phyloP scores from a whole-genome alignment of 257 asterid genomes.

The Gentiana macrophylla region DNA sequence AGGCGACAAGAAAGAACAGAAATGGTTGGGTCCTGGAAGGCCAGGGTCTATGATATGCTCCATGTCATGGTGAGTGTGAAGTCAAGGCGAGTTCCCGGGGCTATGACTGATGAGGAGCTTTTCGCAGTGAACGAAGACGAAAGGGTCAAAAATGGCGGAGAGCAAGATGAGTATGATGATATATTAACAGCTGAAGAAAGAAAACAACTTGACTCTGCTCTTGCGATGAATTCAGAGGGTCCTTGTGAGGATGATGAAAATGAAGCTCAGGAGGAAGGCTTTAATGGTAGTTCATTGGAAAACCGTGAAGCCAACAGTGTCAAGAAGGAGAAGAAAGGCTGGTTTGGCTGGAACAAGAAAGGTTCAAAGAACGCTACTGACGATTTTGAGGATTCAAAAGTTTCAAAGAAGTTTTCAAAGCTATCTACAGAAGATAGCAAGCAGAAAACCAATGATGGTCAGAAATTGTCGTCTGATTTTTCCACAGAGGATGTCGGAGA shows the following conservation, averaged over 20 bases:
- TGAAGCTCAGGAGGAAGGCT: conserved; percentile 58
- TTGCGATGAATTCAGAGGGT: conserved; percentile 52
- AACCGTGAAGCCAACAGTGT: conserved; percentile 68
- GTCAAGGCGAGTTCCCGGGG: conserved; percentile 99
- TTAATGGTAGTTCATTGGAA: conserved; percentile 55
- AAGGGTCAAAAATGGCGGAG: conserved; percentile 45
- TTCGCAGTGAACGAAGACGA: conserved; percentile 80
- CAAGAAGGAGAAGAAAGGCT: conserved; percentile 75
- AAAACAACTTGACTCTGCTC: conserved; percentile 89
- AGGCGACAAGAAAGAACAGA: conserved; percentile 95
- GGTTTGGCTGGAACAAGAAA: conserved; percentile 93
- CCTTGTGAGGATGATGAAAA: conserved; percentile 66
- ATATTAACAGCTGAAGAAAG: conserved; percentile 94
- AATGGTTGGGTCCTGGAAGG: conserved; percentile 93
- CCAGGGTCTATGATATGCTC: conserved; percentile 92
- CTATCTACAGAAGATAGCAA: conserved; percentile 66
- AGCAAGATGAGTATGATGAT: conserved; percentile 61
- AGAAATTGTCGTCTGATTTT: conserved; percentile 58
- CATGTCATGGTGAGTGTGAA: conserved; percentile 93
- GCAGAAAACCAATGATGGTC: conserved; percentile 48
- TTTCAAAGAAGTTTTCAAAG: conserved; percentile 67
- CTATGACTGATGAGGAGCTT: conserved; percentile 96
- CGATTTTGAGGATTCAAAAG: conserved; percentile 70
- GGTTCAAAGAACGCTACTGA: conserved; percentile 63
- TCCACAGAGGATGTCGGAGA: conserved; percentile 60